Evolutionary conservation across 2,329 filamentous ascomycete species (phyloP), one percentile per base, ranked within the genome.

Genomic region (Stachybotrys chartarum): DNA sequence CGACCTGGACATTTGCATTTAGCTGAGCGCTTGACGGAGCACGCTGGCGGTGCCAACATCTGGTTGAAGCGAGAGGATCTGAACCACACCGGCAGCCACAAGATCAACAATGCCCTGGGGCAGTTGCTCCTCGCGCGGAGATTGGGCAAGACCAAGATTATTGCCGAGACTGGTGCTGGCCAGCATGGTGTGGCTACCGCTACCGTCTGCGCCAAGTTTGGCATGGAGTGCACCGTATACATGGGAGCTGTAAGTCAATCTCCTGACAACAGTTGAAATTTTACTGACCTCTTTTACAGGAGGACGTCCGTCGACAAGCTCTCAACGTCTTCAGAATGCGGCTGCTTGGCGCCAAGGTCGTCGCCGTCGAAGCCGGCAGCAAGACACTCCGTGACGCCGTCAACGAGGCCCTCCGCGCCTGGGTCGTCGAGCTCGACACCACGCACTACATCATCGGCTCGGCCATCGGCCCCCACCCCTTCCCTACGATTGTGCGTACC

Each of bases 261-360:
- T 16, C 6, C 17, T 5, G 3, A 18, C 6, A 10, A 39, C 49
- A 14, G 12, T 24, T 18, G 48, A 30, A 2, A 7, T 30, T 46
- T 50, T 17, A 59, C 66, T 68, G 62, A 71, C 55, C 51, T 24
- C 1, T 14, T 14, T 17, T 32, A 53, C 53, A 78, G 66, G 94
- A 99, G 75, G 94, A 99, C 67, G 94, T 97, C 53, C 88, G 94
- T 56, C 86, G 94, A 63, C 94, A 99, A 72, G 93, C 94, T 2
- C 81, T 99, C 56, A 99, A 99, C 72, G 94, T 99, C 45, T 99
- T 99, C 84, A 88, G 94, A 49, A 99, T 99, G 83, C 94, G 95
- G 72, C 82, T 99, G 11, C 86, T 99, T 6, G 94, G 94, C 57
- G 94, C 94, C 52, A 88, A 88, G 63, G 94, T 99, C 47, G 83